These are phyloP conservation scores for Tricholoma saponaceum DNA, from an alignment of 768 basidiomycete species.

Conservation along the genomic window DNA sequence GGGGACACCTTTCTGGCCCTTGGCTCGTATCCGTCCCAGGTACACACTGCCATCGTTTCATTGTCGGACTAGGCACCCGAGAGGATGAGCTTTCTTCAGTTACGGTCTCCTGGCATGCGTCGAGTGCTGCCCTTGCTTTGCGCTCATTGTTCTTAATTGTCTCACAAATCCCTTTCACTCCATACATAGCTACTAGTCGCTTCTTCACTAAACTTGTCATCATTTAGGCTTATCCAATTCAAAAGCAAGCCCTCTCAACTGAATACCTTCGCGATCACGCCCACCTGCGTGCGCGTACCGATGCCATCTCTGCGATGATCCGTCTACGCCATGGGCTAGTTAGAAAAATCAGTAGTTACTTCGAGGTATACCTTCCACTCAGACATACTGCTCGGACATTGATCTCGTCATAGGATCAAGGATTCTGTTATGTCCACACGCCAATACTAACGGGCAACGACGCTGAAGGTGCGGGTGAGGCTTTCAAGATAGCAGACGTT, in stretches of 20 bases:
- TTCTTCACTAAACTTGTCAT: not conserved
- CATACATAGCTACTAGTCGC: not conserved
- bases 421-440: slow-evolving; percentile 75
- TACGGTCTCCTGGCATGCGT: too few species aligned
- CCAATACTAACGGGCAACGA: slow-evolving; percentile 90
- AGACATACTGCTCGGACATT: not conserved
- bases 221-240: slow-evolving; percentile 79
- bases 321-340: slow-evolving; percentile 61
- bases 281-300: slow-evolving; percentile 84
- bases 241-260: slow-evolving; percentile 76
- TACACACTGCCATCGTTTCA: not conserved
- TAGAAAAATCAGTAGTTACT: slow-evolving; percentile 59
- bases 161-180: too few species aligned
- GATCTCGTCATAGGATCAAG: slow-evolving; percentile 49
- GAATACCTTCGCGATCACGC: slow-evolving; percentile 83
- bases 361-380: slow-evolving; percentile 50
- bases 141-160: not conserved
- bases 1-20: not conserved
- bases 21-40: too few species aligned
- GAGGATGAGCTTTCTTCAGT: too few species aligned
- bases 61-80: too few species aligned
- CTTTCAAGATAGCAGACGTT: slow-evolving; percentile 63
- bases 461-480: slow-evolving; percentile 95
- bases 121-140: not conserved
- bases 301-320: slow-evolving; percentile 67